Conservation (phyloP, 805 yeast genomes). For the Candida palmyrensis region DNA sequence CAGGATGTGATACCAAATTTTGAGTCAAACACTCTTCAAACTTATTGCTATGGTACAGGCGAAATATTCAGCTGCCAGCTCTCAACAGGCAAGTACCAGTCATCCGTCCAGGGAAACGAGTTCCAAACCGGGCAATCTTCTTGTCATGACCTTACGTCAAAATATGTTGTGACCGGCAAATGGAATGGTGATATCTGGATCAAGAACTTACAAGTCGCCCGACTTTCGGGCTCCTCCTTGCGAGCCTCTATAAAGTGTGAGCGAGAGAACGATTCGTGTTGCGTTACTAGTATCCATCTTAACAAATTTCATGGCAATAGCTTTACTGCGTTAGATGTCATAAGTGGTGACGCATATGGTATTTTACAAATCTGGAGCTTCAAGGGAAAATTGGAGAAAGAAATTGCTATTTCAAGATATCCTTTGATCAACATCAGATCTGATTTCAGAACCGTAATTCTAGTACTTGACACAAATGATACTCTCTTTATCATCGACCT, state of each 20-base stretch:
- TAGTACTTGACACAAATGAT: slow-evolving; percentile 14
- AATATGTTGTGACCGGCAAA: slow-evolving; percentile 25
- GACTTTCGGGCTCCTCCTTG: slow-evolving; percentile 21
- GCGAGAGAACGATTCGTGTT: no score
- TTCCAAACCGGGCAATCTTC: slow-evolving; percentile 10
- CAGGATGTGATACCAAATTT: slow-evolving; percentile 13
- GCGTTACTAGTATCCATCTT: slow-evolving; percentile 3
- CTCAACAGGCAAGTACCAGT: slow-evolving; percentile 31
- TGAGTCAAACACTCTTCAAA: slow-evolving; percentile 14
- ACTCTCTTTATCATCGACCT: slow-evolving; percentile 16
- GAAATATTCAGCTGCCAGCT: slow-evolving; percentile 19
- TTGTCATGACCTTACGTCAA: slow-evolving; percentile 26
- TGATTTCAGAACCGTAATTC: slow-evolving; percentile 22
- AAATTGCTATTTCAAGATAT: slow-evolving; percentile 7
- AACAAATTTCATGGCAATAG: slow-evolving; percentile 7
- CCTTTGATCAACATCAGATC: slow-evolving; percentile 15
- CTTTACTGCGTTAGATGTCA: slow-evolving; percentile 18
- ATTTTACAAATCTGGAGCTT: slow-evolving; percentile 21
- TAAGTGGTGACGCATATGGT: slow-evolving; percentile 21
- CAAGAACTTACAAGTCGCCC: slow-evolving; percentile 29
- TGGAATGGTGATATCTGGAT: slow-evolving; percentile 23
- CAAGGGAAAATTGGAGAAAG: slow-evolving; percentile 12
- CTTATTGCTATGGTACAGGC: slow-evolving; percentile 23
- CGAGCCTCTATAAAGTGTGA: slow-evolving; percentile 13
- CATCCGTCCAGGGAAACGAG: slow-evolving; percentile 30